These are phyloP conservation scores for Teratosphaeria gauchensis DNA, from an alignment of 2,329 filamentous ascomycete species.

Conservation along the genomic window DNA sequence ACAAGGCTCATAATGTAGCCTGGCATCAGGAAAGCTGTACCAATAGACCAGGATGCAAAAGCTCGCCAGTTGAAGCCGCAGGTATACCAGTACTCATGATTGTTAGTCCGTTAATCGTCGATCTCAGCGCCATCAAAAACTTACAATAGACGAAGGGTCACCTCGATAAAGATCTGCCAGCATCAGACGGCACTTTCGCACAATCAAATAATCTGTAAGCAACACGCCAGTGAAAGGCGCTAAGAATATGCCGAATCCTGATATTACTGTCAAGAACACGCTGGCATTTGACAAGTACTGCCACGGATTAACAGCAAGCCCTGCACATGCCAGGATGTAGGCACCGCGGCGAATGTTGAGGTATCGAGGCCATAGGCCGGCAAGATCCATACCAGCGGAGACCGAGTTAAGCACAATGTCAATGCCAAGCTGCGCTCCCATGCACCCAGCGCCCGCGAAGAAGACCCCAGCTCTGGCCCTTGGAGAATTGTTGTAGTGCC, in stretches of 20 bases:
- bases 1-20: conserved; percentile 19
- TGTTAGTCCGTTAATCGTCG: not conserved
- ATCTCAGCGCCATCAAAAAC: not conserved
- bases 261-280: conserved; percentile 40
- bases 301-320: conserved; percentile 42
- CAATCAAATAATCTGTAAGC: conserved; percentile 38
- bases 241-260: conserved; percentile 38
- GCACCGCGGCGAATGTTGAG: conserved; percentile 49
- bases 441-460: conserved; percentile 37
- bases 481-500: not conserved
- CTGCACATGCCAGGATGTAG: conserved; percentile 39
- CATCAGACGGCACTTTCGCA: conserved; percentile 31
- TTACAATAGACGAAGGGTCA: conserved; percentile 30
- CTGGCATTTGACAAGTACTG: conserved; percentile 38
- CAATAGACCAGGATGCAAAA: conserved; percentile 26
- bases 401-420: conserved; percentile 40
- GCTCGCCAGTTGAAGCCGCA: conserved; percentile 38
- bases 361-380: conserved; percentile 32
- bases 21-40: conserved; percentile 23
- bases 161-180: conserved; percentile 35
- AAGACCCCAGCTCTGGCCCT: conserved; percentile 34
- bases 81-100: conserved; percentile 17
- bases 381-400: conserved; percentile 46
- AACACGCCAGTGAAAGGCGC: conserved; percentile 35
- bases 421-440: conserved; percentile 38